Conservation (phyloP, 73 alveolate genomes). For the Blepharisma stoltei region DNA sequence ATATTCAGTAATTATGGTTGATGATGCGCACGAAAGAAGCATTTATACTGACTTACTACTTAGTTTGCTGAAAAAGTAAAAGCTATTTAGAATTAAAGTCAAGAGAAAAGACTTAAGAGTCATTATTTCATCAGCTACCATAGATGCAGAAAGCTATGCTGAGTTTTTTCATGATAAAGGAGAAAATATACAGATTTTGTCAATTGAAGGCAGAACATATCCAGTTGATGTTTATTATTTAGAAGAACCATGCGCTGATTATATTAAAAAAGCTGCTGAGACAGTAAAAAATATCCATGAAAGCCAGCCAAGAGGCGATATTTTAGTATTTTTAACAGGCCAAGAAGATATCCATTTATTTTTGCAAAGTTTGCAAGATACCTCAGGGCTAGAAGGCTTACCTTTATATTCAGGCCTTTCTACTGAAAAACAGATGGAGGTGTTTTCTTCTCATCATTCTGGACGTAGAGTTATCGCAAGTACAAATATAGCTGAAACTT, state of each 20-base stretch:
- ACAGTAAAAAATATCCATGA: neutral
- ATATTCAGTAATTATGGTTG: conserved; percentile 82
- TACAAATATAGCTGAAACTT: conserved; percentile 94
- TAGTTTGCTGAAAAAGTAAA: conserved; percentile 78
- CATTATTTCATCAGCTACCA: conserved; percentile 58
- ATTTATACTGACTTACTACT: conserved; percentile 92
- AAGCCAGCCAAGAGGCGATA: conserved; percentile 81
- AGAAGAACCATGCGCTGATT: conserved; percentile 62
- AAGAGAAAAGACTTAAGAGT: conserved; percentile 78
- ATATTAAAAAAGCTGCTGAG: conserved; percentile 52
- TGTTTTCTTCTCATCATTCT: neutral
- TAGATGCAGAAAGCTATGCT: conserved; percentile 47
- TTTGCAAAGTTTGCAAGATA: neutral
- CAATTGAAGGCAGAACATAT: conserved; percentile 61
- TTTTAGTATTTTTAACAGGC: conserved; percentile 98
- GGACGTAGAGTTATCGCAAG: conserved; percentile 48
- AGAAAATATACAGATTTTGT: conserved; percentile 32
- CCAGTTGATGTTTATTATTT: conserved; percentile 72
- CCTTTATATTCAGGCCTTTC: conserved; percentile 16
- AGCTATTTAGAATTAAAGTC: conserved; percentile 55
- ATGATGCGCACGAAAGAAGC: conserved; percentile 97
- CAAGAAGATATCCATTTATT: conserved; percentile 61
- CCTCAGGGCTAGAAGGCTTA: conserved; percentile 4
- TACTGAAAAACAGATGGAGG: conserved; percentile 7
- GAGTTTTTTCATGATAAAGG: conserved; percentile 35